These are phyloP conservation scores for Stemphylium lycopersici DNA, from an alignment of 2,329 filamentous ascomycete genomes.

Conservation along the genomic window DNA sequence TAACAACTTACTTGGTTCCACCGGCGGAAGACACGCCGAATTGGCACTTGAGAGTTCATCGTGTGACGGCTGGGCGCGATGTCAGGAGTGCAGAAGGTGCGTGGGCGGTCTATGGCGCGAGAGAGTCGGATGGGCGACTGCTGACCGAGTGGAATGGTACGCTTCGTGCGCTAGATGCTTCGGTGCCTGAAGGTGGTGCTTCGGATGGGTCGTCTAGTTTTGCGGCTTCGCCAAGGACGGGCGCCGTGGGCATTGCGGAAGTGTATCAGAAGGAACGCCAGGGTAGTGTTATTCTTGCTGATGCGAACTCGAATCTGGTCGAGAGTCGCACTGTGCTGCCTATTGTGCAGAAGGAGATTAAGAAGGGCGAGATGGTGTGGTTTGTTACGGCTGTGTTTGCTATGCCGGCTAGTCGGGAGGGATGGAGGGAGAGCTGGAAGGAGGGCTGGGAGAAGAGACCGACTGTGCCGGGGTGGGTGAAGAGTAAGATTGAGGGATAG, in stretches of 20 bases:
- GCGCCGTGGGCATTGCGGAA: conserved; percentile 59
- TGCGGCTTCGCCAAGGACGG: conserved; percentile 56
- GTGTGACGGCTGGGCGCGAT: conserved; percentile 63
- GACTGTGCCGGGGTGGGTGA: conserved; percentile 65
- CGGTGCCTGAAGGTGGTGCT: conserved; percentile 50
- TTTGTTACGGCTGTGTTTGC: conserved; percentile 76
- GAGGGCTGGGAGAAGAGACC: conserved; percentile 65
- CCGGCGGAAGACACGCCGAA: conserved; percentile 61
- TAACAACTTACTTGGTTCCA: conserved; percentile 70
- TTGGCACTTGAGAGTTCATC: conserved; percentile 73
- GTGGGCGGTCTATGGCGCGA: conserved; percentile 71
- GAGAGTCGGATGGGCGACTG: conserved; percentile 64
- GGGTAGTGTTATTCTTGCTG: conserved; percentile 73
- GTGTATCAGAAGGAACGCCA: conserved; percentile 51
- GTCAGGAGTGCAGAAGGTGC: conserved; percentile 76
- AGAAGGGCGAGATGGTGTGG: conserved; percentile 65
- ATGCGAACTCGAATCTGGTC: conserved; percentile 79
- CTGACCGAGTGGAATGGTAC: conserved; percentile 47
- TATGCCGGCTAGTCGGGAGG: conserved; percentile 63
- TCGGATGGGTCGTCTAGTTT: conserved; percentile 45
- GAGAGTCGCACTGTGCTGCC: conserved; percentile 75
- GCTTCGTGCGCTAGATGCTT: conserved; percentile 38
- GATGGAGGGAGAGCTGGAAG: conserved; percentile 53
- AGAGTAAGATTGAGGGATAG: conserved; percentile 54
- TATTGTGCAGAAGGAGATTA: conserved; percentile 67